Percentiles rank a stretch among this genome's conserved stretches.
These are phyloP conservation scores for Apiospora saccharicola DNA, from an alignment of 2,329 filamentous ascomycete species.

Conservation along the genomic window DNA sequence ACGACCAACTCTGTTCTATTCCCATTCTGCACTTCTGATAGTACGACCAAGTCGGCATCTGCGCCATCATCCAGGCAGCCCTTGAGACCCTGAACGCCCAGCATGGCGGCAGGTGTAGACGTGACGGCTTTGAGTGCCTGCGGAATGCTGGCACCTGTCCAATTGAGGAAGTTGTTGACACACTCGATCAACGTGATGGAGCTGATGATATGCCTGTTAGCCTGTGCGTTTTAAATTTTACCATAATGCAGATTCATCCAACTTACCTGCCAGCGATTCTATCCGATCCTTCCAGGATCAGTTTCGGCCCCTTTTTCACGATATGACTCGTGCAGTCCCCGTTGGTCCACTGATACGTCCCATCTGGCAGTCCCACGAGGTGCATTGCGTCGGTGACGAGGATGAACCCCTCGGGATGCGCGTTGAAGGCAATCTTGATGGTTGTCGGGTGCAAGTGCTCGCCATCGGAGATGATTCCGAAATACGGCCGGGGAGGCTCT, in stretches of 20 bases:
- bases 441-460: slow-evolving; percentile 89
- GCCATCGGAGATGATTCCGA: slow-evolving; percentile 89
- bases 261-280: slow-evolving; percentile 79
- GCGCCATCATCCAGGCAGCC: slow-evolving; percentile 69
- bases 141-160: slow-evolving; percentile 73
- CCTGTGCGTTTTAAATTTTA: neutral
- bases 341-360: slow-evolving; percentile 87
- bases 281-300: slow-evolving; percentile 80
- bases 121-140: slow-evolving; percentile 78
- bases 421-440: slow-evolving; percentile 87
- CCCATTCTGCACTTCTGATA: slow-evolving; percentile 60
- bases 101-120: slow-evolving; percentile 77
- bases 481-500: slow-evolving; percentile 72
- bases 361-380: slow-evolving; percentile 83
- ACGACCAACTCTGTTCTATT: slow-evolving; percentile 63
- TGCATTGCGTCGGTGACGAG: slow-evolving; percentile 95
- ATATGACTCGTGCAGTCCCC: slow-evolving; percentile 64
- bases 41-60: slow-evolving; percentile 73
- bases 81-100: slow-evolving; percentile 72
- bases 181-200: slow-evolving; percentile 81
- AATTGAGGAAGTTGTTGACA: slow-evolving; percentile 80
- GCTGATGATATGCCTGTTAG: slow-evolving; percentile 44
- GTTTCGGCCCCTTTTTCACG: slow-evolving; percentile 73
- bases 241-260: neutral
- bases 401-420: slow-evolving; percentile 84